A percentile compares a stretch with the other conserved stretches of the same genome.
These are phyloP conservation scores for Syzygium aromaticum DNA, from an alignment of 345 rosid species.

Conservation along the genomic window DNA sequence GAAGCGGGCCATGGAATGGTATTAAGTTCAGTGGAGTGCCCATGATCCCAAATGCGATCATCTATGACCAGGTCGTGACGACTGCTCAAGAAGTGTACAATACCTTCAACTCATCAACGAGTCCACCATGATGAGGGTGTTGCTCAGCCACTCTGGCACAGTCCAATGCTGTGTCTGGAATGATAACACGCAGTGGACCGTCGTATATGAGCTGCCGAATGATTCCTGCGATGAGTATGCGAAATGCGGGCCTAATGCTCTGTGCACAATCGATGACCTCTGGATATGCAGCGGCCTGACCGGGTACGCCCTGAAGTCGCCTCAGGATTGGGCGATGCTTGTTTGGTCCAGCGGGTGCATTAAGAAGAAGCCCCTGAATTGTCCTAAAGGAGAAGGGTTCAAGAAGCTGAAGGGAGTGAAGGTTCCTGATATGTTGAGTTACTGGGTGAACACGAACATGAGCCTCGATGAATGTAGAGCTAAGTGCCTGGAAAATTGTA, in stretches of 20 bases:
- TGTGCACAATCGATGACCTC: not conserved
- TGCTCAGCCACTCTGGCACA: not conserved
- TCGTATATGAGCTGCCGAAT: not conserved
- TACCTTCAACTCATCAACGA: too few species aligned
- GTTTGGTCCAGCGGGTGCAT: slow-evolving; percentile 3
- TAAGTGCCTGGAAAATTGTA: slow-evolving; percentile 28
- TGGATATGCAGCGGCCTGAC: not conserved
- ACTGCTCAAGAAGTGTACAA: not conserved
- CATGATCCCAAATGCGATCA: not conserved
- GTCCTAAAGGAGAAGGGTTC: slow-evolving; percentile 7
- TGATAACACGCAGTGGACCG: not conserved
- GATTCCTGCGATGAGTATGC: not conserved
- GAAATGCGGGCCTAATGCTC: not conserved
- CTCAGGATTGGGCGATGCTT: not conserved
- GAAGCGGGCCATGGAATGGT: slow-evolving; percentile 31
- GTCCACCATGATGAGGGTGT: not conserved
- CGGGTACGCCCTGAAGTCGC: not conserved
- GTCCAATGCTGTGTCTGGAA: not conserved
- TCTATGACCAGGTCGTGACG: not conserved
- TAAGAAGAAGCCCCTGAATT: not conserved
- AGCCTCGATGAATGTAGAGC: slow-evolving; percentile 22
- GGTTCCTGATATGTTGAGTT: slow-evolving; percentile 7
- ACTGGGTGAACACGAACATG: not conserved
- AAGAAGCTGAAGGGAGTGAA: slow-evolving; percentile 7
- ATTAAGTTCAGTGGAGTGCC: not conserved